Evolutionary conservation across 306 rosid species (phyloP), one percentile per base, ranked within the genome.

Genomic region (Pueraria montana): DNA sequence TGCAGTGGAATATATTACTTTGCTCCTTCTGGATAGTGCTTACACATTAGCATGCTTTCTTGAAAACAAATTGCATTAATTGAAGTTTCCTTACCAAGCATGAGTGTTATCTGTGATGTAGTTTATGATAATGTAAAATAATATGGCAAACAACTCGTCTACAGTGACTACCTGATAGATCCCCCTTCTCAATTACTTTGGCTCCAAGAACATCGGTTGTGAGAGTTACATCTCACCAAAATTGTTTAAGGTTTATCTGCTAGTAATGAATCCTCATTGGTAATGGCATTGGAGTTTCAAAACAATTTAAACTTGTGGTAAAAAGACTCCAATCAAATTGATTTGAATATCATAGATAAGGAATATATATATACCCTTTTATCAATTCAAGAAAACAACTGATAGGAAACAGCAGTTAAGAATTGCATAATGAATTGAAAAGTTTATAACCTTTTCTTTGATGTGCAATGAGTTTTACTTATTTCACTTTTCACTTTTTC

Each of bases 121-220:
- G 50, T 49, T 45, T 61, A 7, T 74, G 82, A 27, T 45, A 13
- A 55, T 43, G 21, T 17, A 26, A 26, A 56, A 38, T 23, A 55
- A 40, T 11, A 21, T 24, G 59, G 49, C 34, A 65, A 72, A 42
- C 84, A 66, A 43, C 81, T 14, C n/a, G 1, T 32, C 34, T 76
- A 69, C 52, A 84, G 21, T 77, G 84, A 84, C 84, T 21, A 49
- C 80, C 56, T 58, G 72, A 66, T 26, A 18, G 46, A 75, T 48
- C 7, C 62, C 40, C 23, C 65, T 43, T 46, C 12, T 70, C 17
- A 36, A 17, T 84, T 84, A 81, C 86, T 82, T 87, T 69, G 74
- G n/a, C 66, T 82, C 73, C 61, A 82, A 87, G 87, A 74, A 66
- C 78, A 74, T 67, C 55, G 78, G 83, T 82, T 87, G 87, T 82